Evolutionary conservation across 2,329 filamentous ascomycete species (phyloP).

Genomic region (Fusarium bactridioides): DNA sequence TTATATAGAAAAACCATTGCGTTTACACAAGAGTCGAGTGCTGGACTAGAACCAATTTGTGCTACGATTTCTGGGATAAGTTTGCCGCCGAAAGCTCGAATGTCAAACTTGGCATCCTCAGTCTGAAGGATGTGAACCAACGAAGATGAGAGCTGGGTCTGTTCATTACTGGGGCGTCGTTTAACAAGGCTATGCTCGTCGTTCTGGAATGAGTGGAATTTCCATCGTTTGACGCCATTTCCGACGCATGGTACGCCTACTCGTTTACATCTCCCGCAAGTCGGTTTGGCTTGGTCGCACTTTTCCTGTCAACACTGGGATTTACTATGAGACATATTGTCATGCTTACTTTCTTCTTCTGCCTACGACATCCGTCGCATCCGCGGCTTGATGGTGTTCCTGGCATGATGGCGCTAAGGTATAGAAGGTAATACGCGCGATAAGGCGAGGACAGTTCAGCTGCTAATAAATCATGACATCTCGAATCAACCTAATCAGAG

Average conservation of each 20-base stretch:
- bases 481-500: not conserved
- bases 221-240: constrained; percentile 33
- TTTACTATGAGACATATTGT: not conserved
- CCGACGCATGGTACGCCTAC: constrained; percentile 23
- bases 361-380: constrained; percentile 26
- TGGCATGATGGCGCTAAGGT: constrained; percentile 1
- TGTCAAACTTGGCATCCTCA: constrained; percentile 33
- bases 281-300: constrained; percentile 26
- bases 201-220: constrained; percentile 15
- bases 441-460: not conserved
- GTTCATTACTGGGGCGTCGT: constrained; percentile 21
- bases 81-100: constrained; percentile 27
- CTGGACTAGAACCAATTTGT: constrained; percentile 19
- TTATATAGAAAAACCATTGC: constrained; percentile 29
- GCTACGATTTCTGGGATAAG: constrained; percentile 25
- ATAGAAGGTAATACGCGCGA: not conserved
- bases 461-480: not conserved
- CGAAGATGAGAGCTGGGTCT: constrained; percentile 11
- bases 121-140: constrained; percentile 30
- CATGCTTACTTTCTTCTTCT: constrained; percentile 30
- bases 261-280: constrained; percentile 32
- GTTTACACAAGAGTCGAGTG: constrained; percentile 24
- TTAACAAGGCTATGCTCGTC: not conserved
- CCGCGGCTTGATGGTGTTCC: constrained; percentile 26
- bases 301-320: not conserved